Evolutionary conservation across 306 rosid species (phyloP).

Genomic region (barrel medic (Medicago truncatula)): MtrunA17r5.0-ANR NC_053044.1:45964501-45965000

Average conservation of each 20-base stretch:
- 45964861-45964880: constrained; percentile 71
- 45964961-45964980: constrained; percentile 1
- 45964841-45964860: constrained; percentile 66
- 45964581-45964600: constrained; percentile 50
- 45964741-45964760: constrained; percentile 57
- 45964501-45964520: constrained; percentile 69
- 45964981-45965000: constrained; percentile 67
- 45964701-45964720: constrained; percentile 46
- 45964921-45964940: neutral
- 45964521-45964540: constrained; percentile 59
- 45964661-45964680: constrained; percentile 67
- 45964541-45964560: constrained; percentile 71
- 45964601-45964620: constrained; percentile 56
- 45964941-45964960: neutral
- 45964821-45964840: constrained; percentile 57
- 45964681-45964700: constrained; percentile 53
- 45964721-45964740: constrained; percentile 70
- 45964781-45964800: constrained; percentile 60
- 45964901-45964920: constrained; percentile 20
- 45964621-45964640: constrained; percentile 52
- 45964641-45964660: constrained; percentile 64
- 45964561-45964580: constrained; percentile 69
- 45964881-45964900: constrained; percentile 83
- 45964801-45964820: constrained; percentile 64
- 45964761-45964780: constrained; percentile 64